Evolutionary conservation across 1,284 basidiomycete genomes (phyloP), one percentile per base, ranked within the genome.

Genomic region (Neonothopanus nambi): DNA sequence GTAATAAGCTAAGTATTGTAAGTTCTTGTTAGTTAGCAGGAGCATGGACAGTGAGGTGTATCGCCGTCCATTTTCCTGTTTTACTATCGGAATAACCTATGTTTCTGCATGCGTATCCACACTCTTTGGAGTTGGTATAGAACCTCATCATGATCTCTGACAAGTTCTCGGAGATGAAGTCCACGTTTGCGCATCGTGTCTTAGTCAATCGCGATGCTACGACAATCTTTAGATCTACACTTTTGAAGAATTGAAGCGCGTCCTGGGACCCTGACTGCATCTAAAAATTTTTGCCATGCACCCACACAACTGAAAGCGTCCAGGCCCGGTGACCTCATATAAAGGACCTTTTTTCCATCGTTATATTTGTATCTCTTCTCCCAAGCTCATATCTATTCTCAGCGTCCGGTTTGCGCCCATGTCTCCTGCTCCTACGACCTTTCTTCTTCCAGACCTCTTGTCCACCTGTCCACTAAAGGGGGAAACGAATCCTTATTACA

Each of bases 361-460:
- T 26, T 36, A 33, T 24, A 15, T 42, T 11, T 33, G 24, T 11
- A 18, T 15, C n/a, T 35, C 41, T 21, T 45, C 30, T 33, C 30
- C 30, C 30, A 33, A 13, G 30, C 13, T 17, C 17, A 17, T 28
- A 15, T 21, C 17, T 15, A 12, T 28, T n/a, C n/a, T n/a, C n/a
- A 3, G 30, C 13, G 30, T 33, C 30, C 30, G 30, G 18, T 33
- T 28, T 48, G 4, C 17, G 20, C 24, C 8, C 4, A 54, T 40
- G 33, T 28, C 40, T 46, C 17, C 33, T 46, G 33, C 17, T 20
- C 20, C 39, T 38, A 20, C 23, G 4, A 18, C 37, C 1, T 81
- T 84, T 63, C 62, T 71, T 48, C 78, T 87, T 55, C 84, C 84
- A 15, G 80, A 86, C 64, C 77, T 86, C 46, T 67, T 79, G 42